These are phyloP conservation scores for Debaryomyces tyrocola DNA, from an alignment of 805 yeast genomes.

Conservation along the genomic window DNA sequence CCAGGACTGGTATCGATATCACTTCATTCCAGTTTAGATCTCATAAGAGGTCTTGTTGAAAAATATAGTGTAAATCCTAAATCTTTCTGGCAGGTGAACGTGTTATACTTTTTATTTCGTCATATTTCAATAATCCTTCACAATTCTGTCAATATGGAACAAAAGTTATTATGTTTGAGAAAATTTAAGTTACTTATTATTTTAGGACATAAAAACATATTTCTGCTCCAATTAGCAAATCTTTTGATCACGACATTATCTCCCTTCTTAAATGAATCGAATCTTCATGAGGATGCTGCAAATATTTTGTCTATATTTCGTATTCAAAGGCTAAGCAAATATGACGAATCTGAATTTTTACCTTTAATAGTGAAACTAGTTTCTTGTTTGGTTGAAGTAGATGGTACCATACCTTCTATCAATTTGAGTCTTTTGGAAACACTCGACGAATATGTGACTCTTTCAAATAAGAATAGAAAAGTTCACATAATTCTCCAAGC, in stretches of 20 bases:
- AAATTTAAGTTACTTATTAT: conserved; percentile 37
- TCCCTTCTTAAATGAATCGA: conserved; percentile 16
- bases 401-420: background rate
- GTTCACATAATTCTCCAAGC: conserved; percentile 2
- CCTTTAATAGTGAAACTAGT: conserved; percentile 11
- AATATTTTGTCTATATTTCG: conserved; percentile 18
- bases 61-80: conserved; percentile 15
- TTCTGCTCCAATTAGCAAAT: conserved; percentile 15
- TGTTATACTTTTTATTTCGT: conserved; percentile 38
- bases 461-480: background rate
- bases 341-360: conserved; percentile 1
- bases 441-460: conserved; percentile 2
- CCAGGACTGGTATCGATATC: conserved; percentile 18
- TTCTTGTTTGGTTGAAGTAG: conserved; percentile 4
- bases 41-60: conserved; percentile 21
- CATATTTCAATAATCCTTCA: conserved; percentile 26
- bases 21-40: conserved; percentile 24
- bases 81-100: conserved; percentile 34
- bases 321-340: conserved; percentile 3
- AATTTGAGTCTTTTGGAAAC: background rate
- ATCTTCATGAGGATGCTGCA: conserved; percentile 23
- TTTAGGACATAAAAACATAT: conserved; percentile 17
- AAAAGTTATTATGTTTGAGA: conserved; percentile 26
- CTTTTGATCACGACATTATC: conserved; percentile 19
- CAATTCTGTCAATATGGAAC: conserved; percentile 16